These are phyloP conservation scores for Sporothrix dimorphospora DNA, from an alignment of 2,329 filamentous ascomycete species.

Conservation along the genomic window DNA sequence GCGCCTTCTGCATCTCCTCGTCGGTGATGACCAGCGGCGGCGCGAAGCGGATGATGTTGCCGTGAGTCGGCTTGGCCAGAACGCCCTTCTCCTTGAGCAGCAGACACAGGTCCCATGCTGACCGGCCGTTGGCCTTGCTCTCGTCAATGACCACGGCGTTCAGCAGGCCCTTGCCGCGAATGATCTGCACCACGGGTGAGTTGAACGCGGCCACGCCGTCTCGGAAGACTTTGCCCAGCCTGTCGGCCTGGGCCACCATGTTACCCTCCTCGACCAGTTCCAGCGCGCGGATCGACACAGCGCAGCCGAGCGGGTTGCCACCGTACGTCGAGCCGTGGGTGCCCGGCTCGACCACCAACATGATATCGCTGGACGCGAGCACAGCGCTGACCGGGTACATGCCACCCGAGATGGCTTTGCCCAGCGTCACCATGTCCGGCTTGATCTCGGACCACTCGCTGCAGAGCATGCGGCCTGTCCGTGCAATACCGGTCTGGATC, in stretches of 20 bases:
- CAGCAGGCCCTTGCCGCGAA: slow-evolving; percentile 90
- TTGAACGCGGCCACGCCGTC: slow-evolving; percentile 74
- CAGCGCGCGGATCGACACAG: slow-evolving; percentile 90
- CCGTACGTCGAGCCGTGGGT: slow-evolving; percentile 99
- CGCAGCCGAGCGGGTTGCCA: slow-evolving; percentile 93
- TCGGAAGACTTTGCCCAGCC: slow-evolving; percentile 80
- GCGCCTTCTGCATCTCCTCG: slow-evolving; percentile 75
- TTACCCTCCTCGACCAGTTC: slow-evolving; percentile 93
- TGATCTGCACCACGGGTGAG: slow-evolving; percentile 76
- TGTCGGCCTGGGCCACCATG: slow-evolving; percentile 80
- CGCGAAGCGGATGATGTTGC: slow-evolving; percentile 98
- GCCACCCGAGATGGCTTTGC: slow-evolving; percentile 96
- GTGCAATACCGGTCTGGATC: slow-evolving; percentile 96
- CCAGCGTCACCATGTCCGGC: slow-evolving; percentile 90
- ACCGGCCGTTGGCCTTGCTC: slow-evolving; percentile 77
- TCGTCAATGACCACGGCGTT: slow-evolving; percentile 98
- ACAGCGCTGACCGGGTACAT: slow-evolving; percentile 99
- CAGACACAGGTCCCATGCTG: slow-evolving; percentile 95
- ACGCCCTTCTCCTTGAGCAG: slow-evolving; percentile 94
- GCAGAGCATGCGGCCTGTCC: slow-evolving; percentile 92
- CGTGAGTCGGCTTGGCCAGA: slow-evolving; percentile 95
- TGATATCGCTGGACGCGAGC: slow-evolving; percentile 83
- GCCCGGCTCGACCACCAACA: slow-evolving; percentile 94
- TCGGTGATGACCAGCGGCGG: slow-evolving; percentile 94
- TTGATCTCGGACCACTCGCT: slow-evolving; percentile 94